Conservation (phyloP, 306 rosid species). For the Citrullus mucosospermus region DNA sequence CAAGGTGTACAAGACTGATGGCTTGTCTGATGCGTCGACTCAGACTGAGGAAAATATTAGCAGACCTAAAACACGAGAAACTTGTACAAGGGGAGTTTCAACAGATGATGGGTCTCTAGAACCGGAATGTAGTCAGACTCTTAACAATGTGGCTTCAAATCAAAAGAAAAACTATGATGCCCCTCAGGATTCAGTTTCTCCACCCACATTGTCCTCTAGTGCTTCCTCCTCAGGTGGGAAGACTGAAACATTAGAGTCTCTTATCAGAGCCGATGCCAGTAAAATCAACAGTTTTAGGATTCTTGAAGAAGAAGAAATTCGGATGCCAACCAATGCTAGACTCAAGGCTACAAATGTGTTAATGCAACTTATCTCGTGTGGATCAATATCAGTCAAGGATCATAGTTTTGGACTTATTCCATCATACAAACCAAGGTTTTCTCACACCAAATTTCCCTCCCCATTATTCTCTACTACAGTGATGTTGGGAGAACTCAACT, state of each 20-base stretch:
- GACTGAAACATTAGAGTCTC: constrained; percentile 78
- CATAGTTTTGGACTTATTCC: constrained; percentile 72
- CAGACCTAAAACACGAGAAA: constrained; percentile 31
- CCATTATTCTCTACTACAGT: constrained; percentile 57
- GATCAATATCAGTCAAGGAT: constrained; percentile 78
- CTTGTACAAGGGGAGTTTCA: constrained; percentile 80
- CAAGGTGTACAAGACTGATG: constrained; percentile 63
- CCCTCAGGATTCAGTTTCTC: constrained; percentile 35
- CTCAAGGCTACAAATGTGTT: constrained; percentile 56
- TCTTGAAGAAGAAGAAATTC: constrained; percentile 46
- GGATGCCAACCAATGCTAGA: constrained; percentile 50
- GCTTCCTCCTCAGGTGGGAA: constrained; percentile 64
- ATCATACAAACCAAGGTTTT: constrained; percentile 53
- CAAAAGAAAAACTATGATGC: constrained; percentile 40
- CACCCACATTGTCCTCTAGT: constrained; percentile 44
- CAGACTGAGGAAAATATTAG: constrained; percentile 66
- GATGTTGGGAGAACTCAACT: constrained; percentile 59
- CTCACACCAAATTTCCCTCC: constrained; percentile 57
- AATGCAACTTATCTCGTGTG: constrained; percentile 87
- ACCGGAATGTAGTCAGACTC: constrained; percentile 32
- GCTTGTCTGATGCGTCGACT: constrained; percentile 75
- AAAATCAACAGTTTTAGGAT: constrained; percentile 72
- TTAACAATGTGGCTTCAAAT: constrained; percentile 17
- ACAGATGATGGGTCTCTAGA: constrained; percentile 61
- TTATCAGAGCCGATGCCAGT: constrained; percentile 77